Conservation (phyloP, 768 basidiomycete species). For the Lanmaoa rubissima region DNA sequence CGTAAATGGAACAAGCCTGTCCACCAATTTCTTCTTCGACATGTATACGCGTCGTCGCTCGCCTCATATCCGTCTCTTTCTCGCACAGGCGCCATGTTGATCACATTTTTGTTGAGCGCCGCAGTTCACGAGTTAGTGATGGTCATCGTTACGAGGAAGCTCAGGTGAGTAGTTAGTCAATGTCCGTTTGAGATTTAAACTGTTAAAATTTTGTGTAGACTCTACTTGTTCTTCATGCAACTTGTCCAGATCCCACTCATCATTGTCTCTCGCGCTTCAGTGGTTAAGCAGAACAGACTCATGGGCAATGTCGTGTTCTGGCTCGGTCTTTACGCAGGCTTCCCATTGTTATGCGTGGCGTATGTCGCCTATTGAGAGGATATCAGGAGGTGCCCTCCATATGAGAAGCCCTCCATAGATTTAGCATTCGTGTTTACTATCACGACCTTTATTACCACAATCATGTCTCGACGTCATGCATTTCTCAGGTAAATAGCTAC, state of each 20-base stretch:
- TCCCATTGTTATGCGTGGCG: constrained; percentile 88
- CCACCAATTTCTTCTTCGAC: constrained; percentile 87
- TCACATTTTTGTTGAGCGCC: constrained; percentile 92
- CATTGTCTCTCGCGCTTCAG: constrained; percentile 69
- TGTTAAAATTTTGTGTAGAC: constrained; percentile 38
- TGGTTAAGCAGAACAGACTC: constrained; percentile 76
- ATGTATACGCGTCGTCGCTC: constrained; percentile 92
- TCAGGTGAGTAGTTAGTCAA: constrained; percentile 51
- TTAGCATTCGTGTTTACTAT: not conserved
- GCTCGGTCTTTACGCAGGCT: constrained; percentile 88
- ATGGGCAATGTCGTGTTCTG: constrained; percentile 90
- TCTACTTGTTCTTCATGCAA: constrained; percentile 84
- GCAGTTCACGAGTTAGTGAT: constrained; percentile 93
- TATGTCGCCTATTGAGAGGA: constrained; percentile 54
- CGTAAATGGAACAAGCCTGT: constrained; percentile 99
- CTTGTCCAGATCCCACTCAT: constrained; percentile 93
- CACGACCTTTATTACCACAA: not conserved
- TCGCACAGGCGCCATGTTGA: constrained; percentile 77
- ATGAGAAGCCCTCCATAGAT: constrained; percentile 4
- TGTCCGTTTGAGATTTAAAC: not conserved
- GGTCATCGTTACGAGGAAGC: constrained; percentile 91
- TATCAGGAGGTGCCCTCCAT: not conserved
- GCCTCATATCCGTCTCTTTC: constrained; percentile 67
- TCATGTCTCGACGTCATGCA: not conserved
- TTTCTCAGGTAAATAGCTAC: not conserved